Base-by-base conservation (phyloP, 768 basidiomycete species). In the Piloderma croceum region DNA sequence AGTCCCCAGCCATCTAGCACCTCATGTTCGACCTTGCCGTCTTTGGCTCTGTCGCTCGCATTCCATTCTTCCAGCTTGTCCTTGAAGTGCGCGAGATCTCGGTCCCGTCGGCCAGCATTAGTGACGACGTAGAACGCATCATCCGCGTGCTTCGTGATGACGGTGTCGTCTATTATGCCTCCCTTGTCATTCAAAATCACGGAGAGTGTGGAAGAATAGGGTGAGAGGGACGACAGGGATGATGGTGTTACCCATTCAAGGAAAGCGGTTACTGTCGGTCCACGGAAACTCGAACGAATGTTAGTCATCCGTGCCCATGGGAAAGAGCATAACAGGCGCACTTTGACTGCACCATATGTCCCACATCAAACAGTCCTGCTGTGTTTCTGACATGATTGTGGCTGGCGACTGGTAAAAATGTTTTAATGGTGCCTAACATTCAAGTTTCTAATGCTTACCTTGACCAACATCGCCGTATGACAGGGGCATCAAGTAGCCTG, bases 341-440 rank as follows among this genome's bases (percentile, higher is more conserved):
- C 90, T 79, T 84, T 24, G 81, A 79, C 60, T 98, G 94, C 12
- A 98, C 87, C 94, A 99, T 99, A 62, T 99, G 96, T 17, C 90
- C 90, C 20, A 99, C 96, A 56, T 99, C 96, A 59, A 99, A 99
- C 23, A 99, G 69, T 1, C 92, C 92, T 1, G 77, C 88, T 24
- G 73, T 74, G 10, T 67, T 76, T 31, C 96, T 81, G 37, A 93
- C 88, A 54, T 97, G 85, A 33, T 83, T 78, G 62, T 99, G 94
- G 51, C 89, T 91, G 7, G 83, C 80, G 39, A 90, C 93, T 96
- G 58, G 22, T 33, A 33, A 11, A 27, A 33, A 31, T 34, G 38
- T 35, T 32, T 44, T 20, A 35, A 27, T n/a, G n/a, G n/a, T n/a
- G n/a, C n/a, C n/a, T n/a, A n/a, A n/a, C n/a, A n/a, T n/a, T n/a